Conservation (phyloP, 2,329 filamentous ascomycete genomes). For the Aspergillus melleus region DNA sequence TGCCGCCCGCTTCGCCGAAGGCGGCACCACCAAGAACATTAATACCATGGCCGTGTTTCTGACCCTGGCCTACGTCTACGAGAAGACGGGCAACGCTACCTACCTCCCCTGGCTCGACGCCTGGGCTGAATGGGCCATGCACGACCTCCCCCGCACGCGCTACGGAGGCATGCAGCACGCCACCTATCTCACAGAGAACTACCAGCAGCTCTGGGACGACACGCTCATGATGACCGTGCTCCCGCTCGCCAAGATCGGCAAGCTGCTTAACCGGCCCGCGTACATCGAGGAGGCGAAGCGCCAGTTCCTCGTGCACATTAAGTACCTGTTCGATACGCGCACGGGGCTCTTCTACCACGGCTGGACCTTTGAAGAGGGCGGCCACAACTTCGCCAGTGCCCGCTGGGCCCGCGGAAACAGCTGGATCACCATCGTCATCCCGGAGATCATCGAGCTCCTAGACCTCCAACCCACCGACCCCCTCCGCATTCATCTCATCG, state of each 20-base stretch:
- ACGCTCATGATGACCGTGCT: constrained; percentile 87
- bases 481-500: constrained; percentile 51
- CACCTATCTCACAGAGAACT: constrained; percentile 70
- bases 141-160: constrained; percentile 70
- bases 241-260: constrained; percentile 76
- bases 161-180: constrained; percentile 74
- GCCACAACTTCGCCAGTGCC: constrained; percentile 58
- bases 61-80: constrained; percentile 75
- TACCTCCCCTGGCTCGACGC: constrained; percentile 76
- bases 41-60: constrained; percentile 81
- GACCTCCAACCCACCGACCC: constrained; percentile 61
- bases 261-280: constrained; percentile 66
- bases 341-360: constrained; percentile 79
- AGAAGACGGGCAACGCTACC: constrained; percentile 66
- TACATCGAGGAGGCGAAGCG: constrained; percentile 77
- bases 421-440: constrained; percentile 82
- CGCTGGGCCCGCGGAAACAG: constrained; percentile 57
- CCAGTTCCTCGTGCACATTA: constrained; percentile 75
- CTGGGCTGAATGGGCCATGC: constrained; percentile 82
- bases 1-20: constrained; percentile 64
- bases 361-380: constrained; percentile 72
- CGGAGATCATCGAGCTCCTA: constrained; percentile 75
- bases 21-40: constrained; percentile 79
- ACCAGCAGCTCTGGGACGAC: constrained; percentile 79
- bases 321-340: constrained; percentile 72